Conservation (phyloP, 2,329 filamentous ascomycete species). For the Neopestalotiopsis clavispora region DNA sequence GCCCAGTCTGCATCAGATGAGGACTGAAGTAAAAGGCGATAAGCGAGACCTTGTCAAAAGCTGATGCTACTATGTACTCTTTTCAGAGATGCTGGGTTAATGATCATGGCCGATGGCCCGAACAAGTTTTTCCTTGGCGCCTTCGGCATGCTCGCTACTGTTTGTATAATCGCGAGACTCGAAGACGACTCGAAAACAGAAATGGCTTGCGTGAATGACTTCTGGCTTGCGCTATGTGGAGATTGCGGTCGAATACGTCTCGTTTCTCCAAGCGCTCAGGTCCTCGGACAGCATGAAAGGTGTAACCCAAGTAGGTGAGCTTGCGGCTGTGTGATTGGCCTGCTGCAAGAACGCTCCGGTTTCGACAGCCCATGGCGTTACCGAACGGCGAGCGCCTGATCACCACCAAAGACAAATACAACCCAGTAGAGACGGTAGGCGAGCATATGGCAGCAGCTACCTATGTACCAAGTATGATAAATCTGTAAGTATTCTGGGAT, state of each 20-base stretch:
- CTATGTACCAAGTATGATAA: too few relatives aligned
- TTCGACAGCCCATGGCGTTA: not conserved
- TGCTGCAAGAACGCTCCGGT: not conserved
- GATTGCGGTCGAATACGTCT: not conserved
- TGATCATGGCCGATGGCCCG: too few relatives aligned
- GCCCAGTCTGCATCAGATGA: not conserved
- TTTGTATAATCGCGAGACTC: too few relatives aligned
- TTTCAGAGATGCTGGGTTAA: not conserved
- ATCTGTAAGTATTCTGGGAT: too few relatives aligned
- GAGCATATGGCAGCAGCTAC: too few relatives aligned
- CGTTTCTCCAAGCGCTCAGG: conserved; percentile 9
- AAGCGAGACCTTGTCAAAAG: not conserved
- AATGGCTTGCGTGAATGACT: not conserved
- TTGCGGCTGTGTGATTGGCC: not conserved
- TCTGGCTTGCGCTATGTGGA: conserved; percentile 1
- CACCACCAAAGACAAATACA: not conserved
- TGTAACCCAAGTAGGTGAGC: not conserved
- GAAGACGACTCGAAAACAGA: too few relatives aligned
- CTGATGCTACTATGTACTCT: too few relatives aligned
- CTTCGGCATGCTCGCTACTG: too few relatives aligned
- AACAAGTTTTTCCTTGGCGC: too few relatives aligned
- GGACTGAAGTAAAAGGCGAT: not conserved
- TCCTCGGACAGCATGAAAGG: not conserved
- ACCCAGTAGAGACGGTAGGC: too few relatives aligned
- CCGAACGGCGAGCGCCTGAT: not conserved